phyloP scores from a whole-genome alignment of 169 alveolate genomes.

The Ichthyophthirius multifiliis region DNA sequence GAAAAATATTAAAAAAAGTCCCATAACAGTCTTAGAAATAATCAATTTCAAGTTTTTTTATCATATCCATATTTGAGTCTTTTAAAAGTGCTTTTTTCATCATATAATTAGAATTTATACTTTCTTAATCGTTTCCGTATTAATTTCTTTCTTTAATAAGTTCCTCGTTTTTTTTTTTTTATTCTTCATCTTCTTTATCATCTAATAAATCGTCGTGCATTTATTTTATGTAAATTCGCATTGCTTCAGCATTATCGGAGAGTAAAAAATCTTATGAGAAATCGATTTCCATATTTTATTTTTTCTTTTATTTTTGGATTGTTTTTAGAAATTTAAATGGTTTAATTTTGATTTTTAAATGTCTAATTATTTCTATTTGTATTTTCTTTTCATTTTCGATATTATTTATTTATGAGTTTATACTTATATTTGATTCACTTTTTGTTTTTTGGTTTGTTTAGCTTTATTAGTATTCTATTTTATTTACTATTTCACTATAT shows the following conservation, averaged over 20 bases:
- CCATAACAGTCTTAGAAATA: not conserved
- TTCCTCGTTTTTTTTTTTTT: too few species aligned
- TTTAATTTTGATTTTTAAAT: not conserved
- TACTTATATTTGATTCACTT: too few species aligned
- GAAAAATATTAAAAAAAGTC: not conserved
- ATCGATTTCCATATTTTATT: too few species aligned
- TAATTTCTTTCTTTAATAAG: not conserved
- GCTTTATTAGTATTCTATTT: too few species aligned
- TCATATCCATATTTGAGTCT: constrained; percentile 1
- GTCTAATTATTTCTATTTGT: not conserved
- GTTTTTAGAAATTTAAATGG: not conserved
- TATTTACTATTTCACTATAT: too few species aligned
- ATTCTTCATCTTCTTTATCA: not conserved
- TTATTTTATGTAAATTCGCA: not conserved
- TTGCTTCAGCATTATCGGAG: not conserved
- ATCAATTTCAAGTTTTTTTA: constrained; percentile 12
- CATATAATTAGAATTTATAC: not conserved
- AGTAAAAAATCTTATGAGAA: not conserved
- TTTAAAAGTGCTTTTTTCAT: constrained; percentile 18
- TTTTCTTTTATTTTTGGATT: not conserved
- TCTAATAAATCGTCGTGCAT: not conserved
- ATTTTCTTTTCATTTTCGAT: too few species aligned
- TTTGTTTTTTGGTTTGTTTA: too few species aligned
- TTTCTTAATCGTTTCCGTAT: not conserved
- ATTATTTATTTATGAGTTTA: too few species aligned